Conservation (phyloP, 805 yeast genomes). For the Brettanomyces naardenensis region DNA sequence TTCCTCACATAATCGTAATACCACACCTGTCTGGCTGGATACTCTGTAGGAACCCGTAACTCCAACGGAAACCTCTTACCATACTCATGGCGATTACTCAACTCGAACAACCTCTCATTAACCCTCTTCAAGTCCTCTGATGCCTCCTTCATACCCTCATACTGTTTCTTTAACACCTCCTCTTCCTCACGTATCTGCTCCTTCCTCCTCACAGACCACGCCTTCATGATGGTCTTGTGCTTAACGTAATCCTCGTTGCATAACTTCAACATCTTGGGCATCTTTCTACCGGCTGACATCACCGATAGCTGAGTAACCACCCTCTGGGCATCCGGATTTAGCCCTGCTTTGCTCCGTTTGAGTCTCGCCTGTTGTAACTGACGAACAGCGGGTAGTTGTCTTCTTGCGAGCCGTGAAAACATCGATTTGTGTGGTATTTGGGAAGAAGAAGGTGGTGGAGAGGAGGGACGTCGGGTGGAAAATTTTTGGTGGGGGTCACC, state of each 20-base stretch:
- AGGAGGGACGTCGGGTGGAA: too few species aligned
- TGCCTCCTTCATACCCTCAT: slow-evolving; percentile 57
- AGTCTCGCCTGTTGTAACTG: slow-evolving; percentile 3
- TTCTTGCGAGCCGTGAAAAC: too few species aligned
- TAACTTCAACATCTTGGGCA: slow-evolving; percentile 72
- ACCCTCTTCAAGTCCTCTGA: slow-evolving; percentile 55
- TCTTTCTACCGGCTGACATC: slow-evolving; percentile 78
- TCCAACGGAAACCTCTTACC: slow-evolving; percentile 73
- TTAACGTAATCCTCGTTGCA: slow-evolving; percentile 77
- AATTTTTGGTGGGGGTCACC: too few species aligned
- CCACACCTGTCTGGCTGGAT: slow-evolving; percentile 81
- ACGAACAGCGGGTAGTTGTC: too few species aligned
- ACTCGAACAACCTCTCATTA: slow-evolving; percentile 47
- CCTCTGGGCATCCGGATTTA: slow-evolving; percentile 24
- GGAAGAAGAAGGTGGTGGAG: too few species aligned
- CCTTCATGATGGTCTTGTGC: slow-evolving; percentile 73
- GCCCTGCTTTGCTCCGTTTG: slow-evolving; percentile 22
- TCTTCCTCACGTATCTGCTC: slow-evolving; percentile 38
- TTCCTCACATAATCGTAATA: slow-evolving; percentile 45
- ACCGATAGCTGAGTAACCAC: slow-evolving; percentile 59
- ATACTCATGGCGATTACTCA: slow-evolving; percentile 51
- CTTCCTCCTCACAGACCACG: slow-evolving; percentile 65
- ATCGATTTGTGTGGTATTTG: too few species aligned
- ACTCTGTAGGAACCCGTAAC: slow-evolving; percentile 81
- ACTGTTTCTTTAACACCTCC: slow-evolving; percentile 49